These are phyloP conservation scores for Talaromyces sp. DNA, from an alignment of 2,329 filamentous ascomycete species.

Conservation along the genomic window DNA sequence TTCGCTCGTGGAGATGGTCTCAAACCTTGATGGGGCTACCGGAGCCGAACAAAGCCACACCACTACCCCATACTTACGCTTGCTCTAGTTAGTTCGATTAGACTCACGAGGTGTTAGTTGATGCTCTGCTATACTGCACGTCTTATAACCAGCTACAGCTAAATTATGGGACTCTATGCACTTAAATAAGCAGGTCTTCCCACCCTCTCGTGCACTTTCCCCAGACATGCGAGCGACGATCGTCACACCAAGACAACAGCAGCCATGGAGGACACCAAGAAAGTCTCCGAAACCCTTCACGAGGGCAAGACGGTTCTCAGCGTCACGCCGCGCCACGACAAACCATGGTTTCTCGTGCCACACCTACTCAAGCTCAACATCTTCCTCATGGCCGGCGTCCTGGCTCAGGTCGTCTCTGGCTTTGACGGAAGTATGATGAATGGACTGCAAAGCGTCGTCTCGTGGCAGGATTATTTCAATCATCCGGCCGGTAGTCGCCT, in stretches of 20 bases:
- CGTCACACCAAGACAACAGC: not conserved
- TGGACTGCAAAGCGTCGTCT: slow-evolving; percentile 3
- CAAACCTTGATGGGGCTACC: not conserved
- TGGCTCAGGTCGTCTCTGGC: slow-evolving; percentile 6
- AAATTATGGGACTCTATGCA: not conserved
- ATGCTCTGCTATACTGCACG: not conserved
- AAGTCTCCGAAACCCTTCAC: not conserved
- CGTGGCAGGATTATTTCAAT: slow-evolving; percentile 11
- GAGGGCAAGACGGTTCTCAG: not conserved
- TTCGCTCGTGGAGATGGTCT: not conserved
- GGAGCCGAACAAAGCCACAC: not conserved
- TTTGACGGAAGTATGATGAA: slow-evolving; percentile 14
- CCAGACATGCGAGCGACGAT: not conserved
- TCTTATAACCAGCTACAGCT: not conserved
- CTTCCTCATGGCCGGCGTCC: slow-evolving; percentile 1
- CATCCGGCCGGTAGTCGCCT: not conserved
- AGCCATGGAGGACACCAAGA: slow-evolving; percentile 4
- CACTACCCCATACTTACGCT: not conserved
- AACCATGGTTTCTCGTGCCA: slow-evolving; percentile 10
- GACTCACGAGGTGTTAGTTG: not conserved
- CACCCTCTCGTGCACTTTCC: not conserved
- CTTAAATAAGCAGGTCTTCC: not conserved
- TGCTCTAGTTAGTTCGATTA: not conserved
- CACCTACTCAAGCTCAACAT: slow-evolving; percentile 11
- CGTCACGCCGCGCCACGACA: not conserved